Percentiles rank a stretch among this genome's conserved stretches.
phyloP scores from a whole-genome alignment of 1,139 yeast genomes.

The Hyphopichia pseudoburtonii region DNA sequence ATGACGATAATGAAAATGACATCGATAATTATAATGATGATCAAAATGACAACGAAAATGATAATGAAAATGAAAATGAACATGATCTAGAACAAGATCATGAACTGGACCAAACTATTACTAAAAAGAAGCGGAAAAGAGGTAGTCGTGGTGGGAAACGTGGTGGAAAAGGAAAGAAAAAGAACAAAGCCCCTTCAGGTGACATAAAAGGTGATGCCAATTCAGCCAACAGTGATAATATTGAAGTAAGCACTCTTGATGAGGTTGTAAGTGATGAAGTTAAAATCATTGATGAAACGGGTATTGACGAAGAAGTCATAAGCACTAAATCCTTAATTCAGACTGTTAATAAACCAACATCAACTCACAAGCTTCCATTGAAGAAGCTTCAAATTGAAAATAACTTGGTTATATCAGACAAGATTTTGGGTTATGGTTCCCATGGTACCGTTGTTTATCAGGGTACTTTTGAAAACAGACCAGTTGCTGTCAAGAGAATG shows the following conservation, averaged over 20 bases:
- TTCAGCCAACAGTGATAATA: constrained; percentile 13
- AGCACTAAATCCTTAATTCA: constrained; percentile 32
- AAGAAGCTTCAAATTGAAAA: constrained; percentile 47
- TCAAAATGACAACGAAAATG: constrained; percentile 4
- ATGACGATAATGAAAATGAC: constrained; percentile 3
- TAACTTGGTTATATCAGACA: constrained; percentile 65
- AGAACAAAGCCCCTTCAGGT: constrained; percentile 12
- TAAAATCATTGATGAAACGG: constrained; percentile 10
- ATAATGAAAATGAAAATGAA: constrained; percentile 4
- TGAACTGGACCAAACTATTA: constrained; percentile 9
- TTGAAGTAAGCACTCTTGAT: constrained; percentile 4
- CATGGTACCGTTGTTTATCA: constrained; percentile 94
- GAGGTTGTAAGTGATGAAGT: constrained; percentile 12
- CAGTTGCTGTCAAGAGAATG: constrained; percentile 96
- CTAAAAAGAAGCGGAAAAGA: constrained; percentile 64
- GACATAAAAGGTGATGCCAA: constrained; percentile 9
- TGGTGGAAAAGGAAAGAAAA: constrained; percentile 50
- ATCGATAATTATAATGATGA: constrained; percentile 8
- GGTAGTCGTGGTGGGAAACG: constrained; percentile 82
- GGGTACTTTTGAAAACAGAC: constrained; percentile 87
- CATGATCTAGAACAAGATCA: constrained; percentile 3
- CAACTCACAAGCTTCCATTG: constrained; percentile 14
- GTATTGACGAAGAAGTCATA: constrained; percentile 19
- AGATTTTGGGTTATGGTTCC: constrained; percentile 88
- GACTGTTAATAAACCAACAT: constrained; percentile 13